Conservation (phyloP, 192 early-diverging fungal species). For the Phycomyces blakesleeanus region DNA sequence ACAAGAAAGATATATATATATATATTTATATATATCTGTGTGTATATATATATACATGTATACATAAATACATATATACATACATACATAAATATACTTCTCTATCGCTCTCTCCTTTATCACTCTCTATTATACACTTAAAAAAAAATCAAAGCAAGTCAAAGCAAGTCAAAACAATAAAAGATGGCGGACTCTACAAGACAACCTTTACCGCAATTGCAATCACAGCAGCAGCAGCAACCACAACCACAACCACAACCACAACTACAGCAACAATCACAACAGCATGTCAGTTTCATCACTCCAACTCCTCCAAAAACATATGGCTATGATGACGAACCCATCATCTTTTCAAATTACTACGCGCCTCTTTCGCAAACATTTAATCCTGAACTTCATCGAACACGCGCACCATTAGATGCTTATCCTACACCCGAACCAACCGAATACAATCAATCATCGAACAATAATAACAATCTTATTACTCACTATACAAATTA, state of each 20-base stretch:
- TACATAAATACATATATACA: too few species aligned
- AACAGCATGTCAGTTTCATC: background rate
- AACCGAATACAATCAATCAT: background rate
- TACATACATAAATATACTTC: too few species aligned
- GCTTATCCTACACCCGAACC: conserved; percentile 2
- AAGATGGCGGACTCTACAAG: too few species aligned
- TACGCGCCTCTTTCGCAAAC: conserved; percentile 23
- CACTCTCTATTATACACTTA: too few species aligned
- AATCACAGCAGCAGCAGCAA: background rate
- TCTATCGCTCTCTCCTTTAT: too few species aligned
- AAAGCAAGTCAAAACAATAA: too few species aligned
- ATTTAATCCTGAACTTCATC: conserved; percentile 23
- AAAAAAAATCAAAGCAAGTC: too few species aligned
- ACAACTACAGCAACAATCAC: background rate
- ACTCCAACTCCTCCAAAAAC: background rate
- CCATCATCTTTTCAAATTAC: conserved; percentile 16
- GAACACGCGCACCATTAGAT: conserved; percentile 42
- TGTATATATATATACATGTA: too few species aligned
- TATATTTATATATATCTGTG: too few species aligned
- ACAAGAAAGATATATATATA: too few species aligned
- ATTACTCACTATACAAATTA: too few species aligned
- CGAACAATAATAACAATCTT: background rate
- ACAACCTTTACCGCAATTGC: too few species aligned
- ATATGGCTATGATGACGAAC: conserved; percentile 33
- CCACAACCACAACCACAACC: background rate